These are phyloP conservation scores for Fusarium succisae DNA, from an alignment of 2,329 filamentous ascomycete genomes.

Conservation along the genomic window DNA sequence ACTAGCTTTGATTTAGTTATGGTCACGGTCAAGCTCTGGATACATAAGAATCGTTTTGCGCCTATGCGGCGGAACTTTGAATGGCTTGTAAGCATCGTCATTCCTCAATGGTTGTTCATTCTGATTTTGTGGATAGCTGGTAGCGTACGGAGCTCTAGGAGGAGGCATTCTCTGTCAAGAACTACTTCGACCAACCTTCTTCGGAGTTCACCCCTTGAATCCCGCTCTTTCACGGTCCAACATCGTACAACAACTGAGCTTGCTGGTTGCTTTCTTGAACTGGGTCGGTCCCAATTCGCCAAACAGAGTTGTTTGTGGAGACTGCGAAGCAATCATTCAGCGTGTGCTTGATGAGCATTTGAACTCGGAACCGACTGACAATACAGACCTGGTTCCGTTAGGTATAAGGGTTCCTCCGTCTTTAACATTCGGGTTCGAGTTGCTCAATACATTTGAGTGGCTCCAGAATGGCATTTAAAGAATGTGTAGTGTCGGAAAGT, in stretches of 20 bases:
- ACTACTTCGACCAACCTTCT: conserved; percentile 54
- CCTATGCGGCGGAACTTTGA: conserved; percentile 56
- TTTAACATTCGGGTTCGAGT: conserved; percentile 55
- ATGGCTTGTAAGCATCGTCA: conserved; percentile 54
- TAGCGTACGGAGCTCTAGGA: conserved; percentile 60
- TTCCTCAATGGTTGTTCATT: background rate
- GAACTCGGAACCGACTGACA: conserved; percentile 46
- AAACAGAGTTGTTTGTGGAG: conserved; percentile 57
- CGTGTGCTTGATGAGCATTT: conserved; percentile 60
- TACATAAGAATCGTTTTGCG: conserved; percentile 56
- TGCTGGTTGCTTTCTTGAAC: conserved; percentile 60
- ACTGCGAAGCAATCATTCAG: conserved; percentile 58
- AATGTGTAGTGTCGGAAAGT: background rate
- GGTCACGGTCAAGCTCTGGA: conserved; percentile 58
- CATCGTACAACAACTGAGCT: conserved; percentile 61
- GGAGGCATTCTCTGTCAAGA: conserved; percentile 62
- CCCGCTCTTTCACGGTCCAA: conserved; percentile 54
- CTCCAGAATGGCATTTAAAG: background rate
- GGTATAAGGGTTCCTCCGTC: conserved; percentile 47
- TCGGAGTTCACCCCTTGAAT: conserved; percentile 45
- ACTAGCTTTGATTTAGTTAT: conserved; percentile 60
- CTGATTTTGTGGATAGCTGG: conserved; percentile 49
- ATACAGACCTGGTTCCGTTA: conserved; percentile 31
- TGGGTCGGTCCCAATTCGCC: conserved; percentile 60
- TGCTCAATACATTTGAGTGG: conserved; percentile 56